Evolutionary conservation across 1,284 basidiomycete genomes (phyloP), one percentile per base, ranked within the genome.

Genomic region (Moesziomyces globuligerus): DNA sequence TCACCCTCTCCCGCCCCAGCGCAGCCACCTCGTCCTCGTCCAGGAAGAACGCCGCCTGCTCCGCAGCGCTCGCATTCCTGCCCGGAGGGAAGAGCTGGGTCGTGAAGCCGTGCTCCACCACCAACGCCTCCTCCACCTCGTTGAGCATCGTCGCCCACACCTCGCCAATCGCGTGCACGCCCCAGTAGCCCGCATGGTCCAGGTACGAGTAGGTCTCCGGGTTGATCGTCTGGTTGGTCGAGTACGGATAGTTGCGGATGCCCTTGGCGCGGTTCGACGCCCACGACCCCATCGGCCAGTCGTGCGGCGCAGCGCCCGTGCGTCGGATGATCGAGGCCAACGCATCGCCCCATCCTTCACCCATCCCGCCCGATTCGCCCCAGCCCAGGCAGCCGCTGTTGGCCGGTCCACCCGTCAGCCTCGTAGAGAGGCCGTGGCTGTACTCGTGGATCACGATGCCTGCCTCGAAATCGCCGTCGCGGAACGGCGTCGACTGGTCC

Each of bases 361-460:
- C 94, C 93, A 97, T 96, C 41, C 94, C 95, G 39, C 94, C 94
- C 18, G 90, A 88, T 85, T 98, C 94, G 50, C 94, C 94, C 90
- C 91, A 97, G 15, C 93, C 93, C 64, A 96, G 88, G 49, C 75
- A 78, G 8, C 91, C 91, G 42, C 91, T 93, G 85, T 97, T 94
- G 67, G 89, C 86, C 0, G 94, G 94, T 3, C 94, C 94, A 83
- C 94, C 94, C 17, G 94, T 97, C 60, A 97, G 84, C 80, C 94
- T 91, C 4, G 92, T 98, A 74, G 91, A 93, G 48, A 98, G 84
- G 75, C 94, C 94, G 83, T 98, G 94, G 53, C 88, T 86, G 70
- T 77, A 80, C 59, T 81, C 80, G 65, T 76, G 76, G 41, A 68
- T 65, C 26, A 83, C 80, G 40, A 83, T 83, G 36, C 83, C 83